Evolutionary conservation across 352 stramenopile species (phyloP), one percentile per base, ranked within the genome.

Genomic region (Phytophthora fragariae): DNA sequence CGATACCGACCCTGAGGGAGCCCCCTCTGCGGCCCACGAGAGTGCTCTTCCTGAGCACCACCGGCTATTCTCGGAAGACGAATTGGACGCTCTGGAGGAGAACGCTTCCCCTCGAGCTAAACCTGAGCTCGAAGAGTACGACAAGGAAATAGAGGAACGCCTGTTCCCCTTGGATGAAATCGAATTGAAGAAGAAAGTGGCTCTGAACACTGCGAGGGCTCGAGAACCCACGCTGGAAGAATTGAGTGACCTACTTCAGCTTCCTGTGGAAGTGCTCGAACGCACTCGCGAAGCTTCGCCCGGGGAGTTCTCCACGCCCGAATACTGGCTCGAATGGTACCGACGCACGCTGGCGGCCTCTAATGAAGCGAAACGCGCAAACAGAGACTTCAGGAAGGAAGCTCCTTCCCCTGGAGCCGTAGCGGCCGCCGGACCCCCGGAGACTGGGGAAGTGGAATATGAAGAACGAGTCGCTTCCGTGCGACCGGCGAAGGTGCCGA

Each of bases 121-220:
- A 1, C 5, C 17, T 1, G 54, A 60, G 19, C 5, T 15, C 10
- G 57, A 63, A 17, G 39, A 54, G 35, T 63, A 54, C n/a, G 57
- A 63, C 9, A 44, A 63, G 27, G 35, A 55, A 24, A 11, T 63
- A 2, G 57, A 63, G 12, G 57, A 63, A 41, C 57, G 57, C 19
- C 24, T 55, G 12, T 54, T 27, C 39, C 39, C 57, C 6, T 39
- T 63, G 17, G 57, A 64, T 27, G 41, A 64, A 0, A 41, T 64
- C 0, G 57, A 64, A 44, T 24, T 64, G 12, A 54, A 46, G 41
- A 9, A 24, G 0, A 12, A 27, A 2, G 44, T 64, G 41, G 15
- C 24, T 7, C 11, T 55, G 24, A 64, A 55, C 15, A 33, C 54
- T 1, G 17, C 24, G 31, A 9, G 44, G 5, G 8, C 35, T 14